phyloP scores from a whole-genome alignment of 2,329 filamentous ascomycete species.

The Thelonectria discophora region DNA sequence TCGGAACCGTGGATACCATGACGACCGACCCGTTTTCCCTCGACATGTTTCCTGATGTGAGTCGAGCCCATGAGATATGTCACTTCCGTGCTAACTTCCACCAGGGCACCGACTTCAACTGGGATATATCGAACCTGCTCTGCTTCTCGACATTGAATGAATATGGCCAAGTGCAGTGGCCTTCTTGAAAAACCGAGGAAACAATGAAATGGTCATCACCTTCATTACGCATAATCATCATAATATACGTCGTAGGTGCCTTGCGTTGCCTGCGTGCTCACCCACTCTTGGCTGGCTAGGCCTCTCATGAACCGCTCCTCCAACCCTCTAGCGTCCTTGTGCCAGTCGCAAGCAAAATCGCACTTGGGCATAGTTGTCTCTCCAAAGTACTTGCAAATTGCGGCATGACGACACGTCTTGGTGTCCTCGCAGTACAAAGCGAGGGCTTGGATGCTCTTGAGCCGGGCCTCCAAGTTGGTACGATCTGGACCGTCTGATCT shows the following conservation, averaged over 20 bases:
- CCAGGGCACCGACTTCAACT: constrained; percentile 38
- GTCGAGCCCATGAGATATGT: neutral
- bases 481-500: constrained; percentile 55
- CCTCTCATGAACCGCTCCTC: constrained; percentile 65
- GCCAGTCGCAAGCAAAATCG: constrained; percentile 80
- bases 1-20: constrained; percentile 26
- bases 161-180: constrained; percentile 29
- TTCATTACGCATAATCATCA: constrained; percentile 50
- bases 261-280: constrained; percentile 69
- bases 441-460: constrained; percentile 72
- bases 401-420: constrained; percentile 75
- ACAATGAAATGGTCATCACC: neutral
- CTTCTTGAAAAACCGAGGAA: neutral
- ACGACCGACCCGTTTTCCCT: constrained; percentile 30
- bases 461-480: constrained; percentile 58
- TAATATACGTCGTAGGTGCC: constrained; percentile 65
- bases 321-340: constrained; percentile 71
- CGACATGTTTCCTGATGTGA: constrained; percentile 33
- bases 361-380: constrained; percentile 68
- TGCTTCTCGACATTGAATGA: constrained; percentile 30
- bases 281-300: constrained; percentile 68
- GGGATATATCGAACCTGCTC: constrained; percentile 40
- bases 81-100: constrained; percentile 16
- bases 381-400: constrained; percentile 82
- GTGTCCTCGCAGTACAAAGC: constrained; percentile 85